Percentiles rank a stretch among this genome's conserved stretches.
These are phyloP conservation scores for Hyphopichia buzzinii DNA, from an alignment of 1,139 yeast species.

Conservation along the genomic window DNA sequence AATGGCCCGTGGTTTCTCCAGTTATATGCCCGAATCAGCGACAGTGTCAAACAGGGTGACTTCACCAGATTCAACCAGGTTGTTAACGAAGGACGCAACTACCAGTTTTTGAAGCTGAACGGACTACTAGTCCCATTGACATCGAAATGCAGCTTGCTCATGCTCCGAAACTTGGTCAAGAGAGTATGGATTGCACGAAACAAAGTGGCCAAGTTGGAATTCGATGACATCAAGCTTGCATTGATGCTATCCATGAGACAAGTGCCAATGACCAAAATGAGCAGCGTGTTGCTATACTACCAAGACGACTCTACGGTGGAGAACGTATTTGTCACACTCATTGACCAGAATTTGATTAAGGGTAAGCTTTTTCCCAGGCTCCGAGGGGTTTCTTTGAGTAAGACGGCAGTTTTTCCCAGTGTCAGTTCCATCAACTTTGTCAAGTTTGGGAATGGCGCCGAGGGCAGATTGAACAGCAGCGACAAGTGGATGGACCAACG, in stretches of 20 bases:
- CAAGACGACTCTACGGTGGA: conserved; percentile 38
- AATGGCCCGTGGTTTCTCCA: conserved; percentile 27
- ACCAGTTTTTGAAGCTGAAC: conserved; percentile 33
- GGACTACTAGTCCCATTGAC: conserved; percentile 29
- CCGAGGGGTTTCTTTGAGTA: conserved; percentile 47
- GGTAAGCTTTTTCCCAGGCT: conserved; percentile 51
- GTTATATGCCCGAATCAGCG: conserved; percentile 36
- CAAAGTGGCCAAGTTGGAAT: conserved; percentile 27
- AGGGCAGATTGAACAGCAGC: conserved; percentile 9
- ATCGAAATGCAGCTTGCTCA: conserved; percentile 36
- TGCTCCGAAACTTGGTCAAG: conserved; percentile 46
- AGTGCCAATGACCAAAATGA: conserved; percentile 1
- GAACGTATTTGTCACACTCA: conserved; percentile 47
- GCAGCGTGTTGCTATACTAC: conserved; percentile 5
- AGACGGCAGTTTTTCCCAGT: conserved; percentile 48
- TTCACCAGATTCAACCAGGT: conserved; percentile 28
- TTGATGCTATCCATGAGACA: conserved; percentile 13
- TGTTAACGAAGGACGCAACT: conserved; percentile 23
- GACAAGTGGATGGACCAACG: conserved; percentile 18
- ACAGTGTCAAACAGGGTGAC: conserved; percentile 40
- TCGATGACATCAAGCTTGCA: conserved; percentile 24
- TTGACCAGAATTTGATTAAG: conserved; percentile 52
- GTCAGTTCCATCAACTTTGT: conserved; percentile 34
- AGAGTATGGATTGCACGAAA: conserved; percentile 32
- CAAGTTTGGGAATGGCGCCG: conserved; percentile 20